Evolutionary conservation across 768 basidiomycete genomes (phyloP).

Genomic region (Termitomyces sp.): DNA sequence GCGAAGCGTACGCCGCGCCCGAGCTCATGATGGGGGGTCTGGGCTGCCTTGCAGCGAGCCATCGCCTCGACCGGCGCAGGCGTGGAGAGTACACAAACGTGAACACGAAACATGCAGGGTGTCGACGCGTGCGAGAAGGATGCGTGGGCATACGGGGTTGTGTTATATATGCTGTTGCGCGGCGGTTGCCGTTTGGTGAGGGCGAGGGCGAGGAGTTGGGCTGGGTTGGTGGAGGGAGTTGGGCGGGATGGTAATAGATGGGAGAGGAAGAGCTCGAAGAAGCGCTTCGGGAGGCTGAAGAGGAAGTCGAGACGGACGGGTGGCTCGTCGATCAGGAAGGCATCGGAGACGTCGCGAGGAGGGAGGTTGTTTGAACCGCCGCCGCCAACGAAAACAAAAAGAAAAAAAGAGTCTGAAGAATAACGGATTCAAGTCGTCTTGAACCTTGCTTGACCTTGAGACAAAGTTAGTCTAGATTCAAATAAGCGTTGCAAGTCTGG

Average conservation of each 20-base stretch:
- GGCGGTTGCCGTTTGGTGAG: conserved; percentile 71
- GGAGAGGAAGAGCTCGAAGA: conserved; percentile 5
- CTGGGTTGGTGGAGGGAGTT: too few species aligned
- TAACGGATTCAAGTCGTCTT: too few species aligned
- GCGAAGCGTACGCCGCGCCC: conserved; percentile 83
- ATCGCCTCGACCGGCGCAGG: background rate
- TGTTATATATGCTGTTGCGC: conserved; percentile 66
- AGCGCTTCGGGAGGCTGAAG: conserved; percentile 9
- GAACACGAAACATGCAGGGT: conserved; percentile 21
- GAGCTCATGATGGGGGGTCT: conserved; percentile 54
- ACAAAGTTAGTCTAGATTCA: too few species aligned
- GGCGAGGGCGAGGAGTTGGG: conserved; percentile 18
- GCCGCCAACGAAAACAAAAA: too few species aligned
- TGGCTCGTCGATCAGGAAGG: conserved; percentile 21
- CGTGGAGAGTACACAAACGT: too few species aligned
- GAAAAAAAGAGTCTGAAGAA: too few species aligned
- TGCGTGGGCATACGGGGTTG: conserved; percentile 82
- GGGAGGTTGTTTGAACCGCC: conserved; percentile 10
- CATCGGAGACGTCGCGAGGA: background rate
- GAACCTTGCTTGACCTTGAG: too few species aligned
- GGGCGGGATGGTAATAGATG: conserved; percentile 14
- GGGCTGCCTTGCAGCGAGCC: conserved; percentile 1
- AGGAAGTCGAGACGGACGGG: conserved; percentile 17
- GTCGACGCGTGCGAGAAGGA: conserved; percentile 49
- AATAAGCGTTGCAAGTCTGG: too few species aligned